phyloP scores from a whole-genome alignment of 257 asterid genomes.

The Lycium barbarum region DNA sequence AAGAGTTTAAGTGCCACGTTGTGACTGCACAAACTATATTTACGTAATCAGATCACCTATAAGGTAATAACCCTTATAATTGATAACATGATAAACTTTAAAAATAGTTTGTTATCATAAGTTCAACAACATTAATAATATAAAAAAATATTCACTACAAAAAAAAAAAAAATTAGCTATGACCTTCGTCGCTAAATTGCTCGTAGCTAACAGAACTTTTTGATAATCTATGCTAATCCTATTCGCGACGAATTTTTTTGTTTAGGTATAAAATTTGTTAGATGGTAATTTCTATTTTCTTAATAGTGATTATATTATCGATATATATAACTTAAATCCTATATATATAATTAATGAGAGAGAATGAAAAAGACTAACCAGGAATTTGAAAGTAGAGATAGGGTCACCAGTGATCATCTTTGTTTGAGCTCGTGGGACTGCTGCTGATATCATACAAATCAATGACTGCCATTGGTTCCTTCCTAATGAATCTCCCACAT shows the following conservation, averaged over 20 bases:
- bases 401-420: constrained; percentile 74
- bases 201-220: too few relatives aligned
- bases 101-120: neutral
- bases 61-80: neutral
- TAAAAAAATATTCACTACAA: too few relatives aligned
- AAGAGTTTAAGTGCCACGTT: neutral
- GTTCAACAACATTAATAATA: neutral
- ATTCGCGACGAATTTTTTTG: too few relatives aligned
- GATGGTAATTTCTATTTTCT: too few relatives aligned
- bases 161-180: too few relatives aligned
- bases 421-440: constrained; percentile 63
- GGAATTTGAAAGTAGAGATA: constrained; percentile 64
- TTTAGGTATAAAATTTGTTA: too few relatives aligned
- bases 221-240: too few relatives aligned
- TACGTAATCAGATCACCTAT: neutral
- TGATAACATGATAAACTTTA: too few relatives aligned
- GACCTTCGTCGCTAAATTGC: too few relatives aligned
- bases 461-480: constrained; percentile 94
- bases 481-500: constrained; percentile 94
- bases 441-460: constrained; percentile 79
- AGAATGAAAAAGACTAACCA: constrained; percentile 42
- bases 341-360: neutral
- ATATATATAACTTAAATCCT: neutral
- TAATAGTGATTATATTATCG: neutral
- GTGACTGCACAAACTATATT: neutral